Conservation (phyloP, 345 rosid species). For the Boechera retrofracta region DNA sequence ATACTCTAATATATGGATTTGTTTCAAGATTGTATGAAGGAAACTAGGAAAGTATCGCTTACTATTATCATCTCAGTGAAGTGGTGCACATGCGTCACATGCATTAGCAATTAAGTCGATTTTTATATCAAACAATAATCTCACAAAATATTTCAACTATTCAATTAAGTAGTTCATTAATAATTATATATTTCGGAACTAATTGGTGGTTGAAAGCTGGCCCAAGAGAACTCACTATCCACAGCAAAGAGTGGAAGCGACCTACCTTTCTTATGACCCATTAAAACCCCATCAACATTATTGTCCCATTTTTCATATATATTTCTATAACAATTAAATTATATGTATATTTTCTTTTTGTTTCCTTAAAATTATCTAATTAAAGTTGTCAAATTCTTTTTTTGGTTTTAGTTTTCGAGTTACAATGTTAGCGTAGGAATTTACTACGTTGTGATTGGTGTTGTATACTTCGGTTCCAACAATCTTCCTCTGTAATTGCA, state of each 20-base stretch:
- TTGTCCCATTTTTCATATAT: not conserved
- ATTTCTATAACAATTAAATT: not conserved
- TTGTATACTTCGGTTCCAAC: too few species aligned
- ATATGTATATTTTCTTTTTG: not conserved
- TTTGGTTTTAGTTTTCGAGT: too few species aligned
- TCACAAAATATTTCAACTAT: slow-evolving; percentile 29
- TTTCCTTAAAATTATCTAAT: too few species aligned
- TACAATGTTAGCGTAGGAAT: too few species aligned
- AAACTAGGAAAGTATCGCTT: not conserved
- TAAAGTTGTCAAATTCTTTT: too few species aligned
- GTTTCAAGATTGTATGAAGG: not conserved
- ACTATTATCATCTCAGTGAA: slow-evolving; percentile 23
- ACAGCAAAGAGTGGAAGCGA: slow-evolving; percentile 38
- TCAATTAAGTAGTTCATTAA: slow-evolving; percentile 19
- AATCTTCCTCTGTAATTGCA: too few species aligned
- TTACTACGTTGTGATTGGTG: too few species aligned
- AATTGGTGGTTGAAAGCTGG: slow-evolving; percentile 46
- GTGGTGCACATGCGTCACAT: slow-evolving; percentile 49
- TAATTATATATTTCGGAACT: slow-evolving; percentile 10
- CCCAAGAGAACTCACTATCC: slow-evolving; percentile 34
- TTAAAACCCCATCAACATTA: slow-evolving; percentile 26
- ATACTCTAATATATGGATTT: not conserved
- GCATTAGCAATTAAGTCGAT: slow-evolving; percentile 41
- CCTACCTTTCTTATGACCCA: slow-evolving; percentile 42
- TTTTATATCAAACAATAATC: not conserved